Conservation (phyloP, 202 grass and related monocot species). For the Bolboschoenoplectus hybrid region DNA sequence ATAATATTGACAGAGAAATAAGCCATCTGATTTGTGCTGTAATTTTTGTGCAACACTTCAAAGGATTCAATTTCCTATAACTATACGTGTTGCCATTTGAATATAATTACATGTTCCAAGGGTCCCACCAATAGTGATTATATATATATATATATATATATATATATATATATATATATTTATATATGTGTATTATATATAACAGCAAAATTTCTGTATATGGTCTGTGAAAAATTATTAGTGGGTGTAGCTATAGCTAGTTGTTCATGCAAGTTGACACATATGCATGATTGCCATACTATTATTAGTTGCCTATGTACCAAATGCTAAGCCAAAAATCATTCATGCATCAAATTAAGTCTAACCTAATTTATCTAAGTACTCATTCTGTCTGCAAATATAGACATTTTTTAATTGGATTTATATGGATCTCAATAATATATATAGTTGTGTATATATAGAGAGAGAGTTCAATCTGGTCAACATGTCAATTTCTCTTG, state of each 20-base stretch:
- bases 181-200: too few species aligned
- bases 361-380: neutral
- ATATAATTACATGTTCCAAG: neutral
- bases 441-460: too few species aligned
- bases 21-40: neutral
- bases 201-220: neutral
- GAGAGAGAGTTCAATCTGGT: too few species aligned
- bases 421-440: too few species aligned
- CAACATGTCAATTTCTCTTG: too few species aligned
- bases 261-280: neutral
- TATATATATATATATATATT: neutral
- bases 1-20: too few species aligned
- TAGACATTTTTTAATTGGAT: too few species aligned
- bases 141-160: neutral
- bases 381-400: neutral
- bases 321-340: neutral
- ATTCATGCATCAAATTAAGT: constrained; percentile 11
- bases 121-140: neutral
- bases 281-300: neutral
- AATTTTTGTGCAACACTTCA: neutral
- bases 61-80: neutral
- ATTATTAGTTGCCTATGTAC: neutral
- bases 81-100: neutral
- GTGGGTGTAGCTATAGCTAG: neutral
- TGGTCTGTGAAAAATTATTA: neutral